Conservation (phyloP, 768 basidiomycete species). For the Suillus brevipes region DNA sequence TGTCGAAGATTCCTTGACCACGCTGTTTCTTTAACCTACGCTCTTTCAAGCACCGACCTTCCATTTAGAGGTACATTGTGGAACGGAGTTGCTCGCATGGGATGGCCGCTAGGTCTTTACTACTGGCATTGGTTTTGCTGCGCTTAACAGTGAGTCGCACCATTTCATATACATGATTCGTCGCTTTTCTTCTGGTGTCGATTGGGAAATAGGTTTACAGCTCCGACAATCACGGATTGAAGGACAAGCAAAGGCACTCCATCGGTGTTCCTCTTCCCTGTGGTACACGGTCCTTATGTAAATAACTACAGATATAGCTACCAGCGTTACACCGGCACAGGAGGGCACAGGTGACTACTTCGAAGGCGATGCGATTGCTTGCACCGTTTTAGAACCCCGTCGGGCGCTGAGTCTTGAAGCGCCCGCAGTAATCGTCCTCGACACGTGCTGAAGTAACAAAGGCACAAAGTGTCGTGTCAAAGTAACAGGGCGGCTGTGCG, state of each 20-base stretch:
- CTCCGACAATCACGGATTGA: neutral
- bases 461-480: neutral
- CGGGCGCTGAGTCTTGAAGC: neutral
- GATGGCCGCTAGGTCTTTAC: neutral
- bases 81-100: neutral
- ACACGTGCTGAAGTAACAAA: neutral
- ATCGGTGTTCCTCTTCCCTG: neutral
- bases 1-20: slow-evolving; percentile 3
- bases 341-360: neutral
- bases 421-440: neutral
- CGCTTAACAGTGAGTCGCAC: neutral
- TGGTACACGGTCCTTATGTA: neutral
- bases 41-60: neutral
- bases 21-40: slow-evolving; percentile 17
- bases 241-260: neutral
- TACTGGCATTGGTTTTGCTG: neutral
- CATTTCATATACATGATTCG: neutral
- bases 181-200: neutral
- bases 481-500: neutral
- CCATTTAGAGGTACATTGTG: neutral
- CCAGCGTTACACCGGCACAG: neutral
- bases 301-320: neutral
- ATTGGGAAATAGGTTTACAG: neutral
- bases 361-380: neutral
- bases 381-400: neutral